Evolutionary conservation across 139 green algal genomes (phyloP), one percentile per base, ranked within the genome.

Genomic region (Micractinium sp.): DNA sequence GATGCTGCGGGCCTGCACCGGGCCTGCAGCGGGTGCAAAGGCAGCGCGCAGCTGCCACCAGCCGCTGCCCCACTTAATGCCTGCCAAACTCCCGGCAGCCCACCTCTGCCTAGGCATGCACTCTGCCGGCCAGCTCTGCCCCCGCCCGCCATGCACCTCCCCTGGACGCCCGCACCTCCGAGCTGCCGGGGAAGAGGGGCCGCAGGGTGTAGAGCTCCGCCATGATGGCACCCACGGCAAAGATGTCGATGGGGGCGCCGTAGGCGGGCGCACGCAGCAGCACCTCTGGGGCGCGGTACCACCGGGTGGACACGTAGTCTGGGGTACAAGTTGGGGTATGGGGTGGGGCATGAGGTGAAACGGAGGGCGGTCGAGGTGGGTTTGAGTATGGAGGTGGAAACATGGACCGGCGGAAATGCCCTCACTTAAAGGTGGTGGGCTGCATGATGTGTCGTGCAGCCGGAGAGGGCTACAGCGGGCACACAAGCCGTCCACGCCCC

Each of bases 281-380:
- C 83, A 99, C 96, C 90, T 97, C 95, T 27, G 95, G 95, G 1
- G 95, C 95, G 38, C 74, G 87, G 60, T 90, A 97, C 97, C 97
- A 99, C 16, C 97, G 92, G 0, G 97, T 99, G 35, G 95, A 98
- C 33, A 99, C 97, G 91, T 99, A 99, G 81, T 99, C 97, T 61
- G 89, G 47, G 14, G 80, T 12, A 47, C 16, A 15, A 60, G 56
- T 33, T 25, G 73, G 73, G n/a, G 73, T 22, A 23, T 31, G 73
- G 5, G n/a, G 73, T 9, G 20, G 0, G 33, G 33, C 7, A 39
- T 12, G 0, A 79, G 13, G n/a, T 22, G 19, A 18, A 15, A 39
- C 31, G 31, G 61, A 61, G 27, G 14, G 27, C 35, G 1, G 31
- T 31, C 12, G 13, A 47, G 29, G 13, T 12, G n/a, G 74, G 47